Conservation (phyloP, 2,329 filamentous ascomycete species). For the Sodiomyces alkalinus region DNA sequence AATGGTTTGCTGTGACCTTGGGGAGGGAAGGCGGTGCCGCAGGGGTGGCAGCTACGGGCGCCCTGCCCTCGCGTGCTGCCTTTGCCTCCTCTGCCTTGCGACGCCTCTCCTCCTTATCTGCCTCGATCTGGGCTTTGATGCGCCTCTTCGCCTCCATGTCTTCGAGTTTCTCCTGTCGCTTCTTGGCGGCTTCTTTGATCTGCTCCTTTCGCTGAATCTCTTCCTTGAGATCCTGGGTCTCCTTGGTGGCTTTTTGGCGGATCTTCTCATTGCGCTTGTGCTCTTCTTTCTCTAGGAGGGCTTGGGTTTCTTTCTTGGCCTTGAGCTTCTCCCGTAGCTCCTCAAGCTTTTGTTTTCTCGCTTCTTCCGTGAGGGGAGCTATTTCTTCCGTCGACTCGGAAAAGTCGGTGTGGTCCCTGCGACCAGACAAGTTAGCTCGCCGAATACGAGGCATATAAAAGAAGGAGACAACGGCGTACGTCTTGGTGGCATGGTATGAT, state of each 20-base stretch:
- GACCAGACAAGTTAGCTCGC: not conserved
- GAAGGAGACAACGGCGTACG: conserved; percentile 26
- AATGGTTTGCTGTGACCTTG: conserved; percentile 57
- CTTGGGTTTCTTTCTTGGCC: conserved; percentile 54
- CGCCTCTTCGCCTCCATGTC: conserved; percentile 77
- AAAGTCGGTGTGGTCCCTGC: conserved; percentile 77
- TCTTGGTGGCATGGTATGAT: conserved; percentile 82
- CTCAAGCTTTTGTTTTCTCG: conserved; percentile 68
- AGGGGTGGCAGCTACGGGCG: conserved; percentile 28
- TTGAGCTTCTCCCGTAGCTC: conserved; percentile 59
- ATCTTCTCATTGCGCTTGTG: conserved; percentile 75
- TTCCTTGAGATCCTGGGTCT: conserved; percentile 80
- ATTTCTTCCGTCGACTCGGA: conserved; percentile 88
- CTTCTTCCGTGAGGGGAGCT: conserved; percentile 75
- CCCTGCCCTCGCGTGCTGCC: conserved; percentile 67
- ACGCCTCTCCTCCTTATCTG: conserved; percentile 79
- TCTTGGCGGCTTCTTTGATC: conserved; percentile 77
- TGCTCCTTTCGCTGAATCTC: conserved; percentile 77
- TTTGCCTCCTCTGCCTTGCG: conserved; percentile 76
- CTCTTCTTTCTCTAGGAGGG: conserved; percentile 63
- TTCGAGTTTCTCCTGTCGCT: conserved; percentile 74
- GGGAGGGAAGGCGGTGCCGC: conserved; percentile 29
- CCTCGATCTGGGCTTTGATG: conserved; percentile 87
- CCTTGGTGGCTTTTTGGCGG: conserved; percentile 76
- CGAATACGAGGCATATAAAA: not conserved